A percentile compares a stretch with the other conserved stretches of the same genome.
Conservation (phyloP, 2,329 filamentous ascomycete species). For the Ophiostoma montium region DNA sequence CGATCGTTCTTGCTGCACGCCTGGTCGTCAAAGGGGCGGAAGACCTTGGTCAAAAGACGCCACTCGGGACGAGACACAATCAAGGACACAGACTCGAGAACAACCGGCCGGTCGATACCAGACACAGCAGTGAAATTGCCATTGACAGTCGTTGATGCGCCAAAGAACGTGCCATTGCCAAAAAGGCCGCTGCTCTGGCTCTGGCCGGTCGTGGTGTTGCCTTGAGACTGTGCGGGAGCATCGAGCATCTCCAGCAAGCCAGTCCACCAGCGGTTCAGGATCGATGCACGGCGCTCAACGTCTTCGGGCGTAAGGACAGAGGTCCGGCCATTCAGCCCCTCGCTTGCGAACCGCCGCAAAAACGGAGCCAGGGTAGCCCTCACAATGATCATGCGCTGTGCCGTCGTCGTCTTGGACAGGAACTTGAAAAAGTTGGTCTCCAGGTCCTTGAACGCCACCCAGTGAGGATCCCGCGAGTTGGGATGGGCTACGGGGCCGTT, state of each 20-base stretch:
- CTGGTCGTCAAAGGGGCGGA: constrained; percentile 47
- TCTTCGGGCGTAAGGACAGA: constrained; percentile 56
- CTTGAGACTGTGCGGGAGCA: constrained; percentile 24
- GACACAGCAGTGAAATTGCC: constrained; percentile 59
- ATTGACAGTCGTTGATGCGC: constrained; percentile 11
- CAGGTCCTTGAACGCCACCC: constrained; percentile 39
- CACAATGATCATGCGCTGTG: constrained; percentile 62
- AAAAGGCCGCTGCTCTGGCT: constrained; percentile 10
- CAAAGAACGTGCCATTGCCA: constrained; percentile 7
- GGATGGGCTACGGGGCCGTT: constrained; percentile 25
- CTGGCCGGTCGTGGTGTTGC: constrained; percentile 6
- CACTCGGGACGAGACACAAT: constrained; percentile 87
- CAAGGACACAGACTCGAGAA: constrained; percentile 63
- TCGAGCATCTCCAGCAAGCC: constrained; percentile 70
- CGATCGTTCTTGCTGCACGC: constrained; percentile 31
- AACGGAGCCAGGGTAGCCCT: constrained; percentile 63
- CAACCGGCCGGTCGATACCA: constrained; percentile 66
- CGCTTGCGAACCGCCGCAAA: constrained; percentile 52
- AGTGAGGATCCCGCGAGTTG: constrained; percentile 36
- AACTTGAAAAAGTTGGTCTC: constrained; percentile 42
- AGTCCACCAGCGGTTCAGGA: constrained; percentile 86
- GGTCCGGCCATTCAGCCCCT: constrained; percentile 49
- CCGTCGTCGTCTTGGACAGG: constrained; percentile 51
- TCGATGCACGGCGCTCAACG: constrained; percentile 62
- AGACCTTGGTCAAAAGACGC: constrained; percentile 57